Evolutionary conservation across 2,329 filamentous ascomycete species (phyloP).

Genomic region (Hymenoscyphus fraxineus): DNA sequence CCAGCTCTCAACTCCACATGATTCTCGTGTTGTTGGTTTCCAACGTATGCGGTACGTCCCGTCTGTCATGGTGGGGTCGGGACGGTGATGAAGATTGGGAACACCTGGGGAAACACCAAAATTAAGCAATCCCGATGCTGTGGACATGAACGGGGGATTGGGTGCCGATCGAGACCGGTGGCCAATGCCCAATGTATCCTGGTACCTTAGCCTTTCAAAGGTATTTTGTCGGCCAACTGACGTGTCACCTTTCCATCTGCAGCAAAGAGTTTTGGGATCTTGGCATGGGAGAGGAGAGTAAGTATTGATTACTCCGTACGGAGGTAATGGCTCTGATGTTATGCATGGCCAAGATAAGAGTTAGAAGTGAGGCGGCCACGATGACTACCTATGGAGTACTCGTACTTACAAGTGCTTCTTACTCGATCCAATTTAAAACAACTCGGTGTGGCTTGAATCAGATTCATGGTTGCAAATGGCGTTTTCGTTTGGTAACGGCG

Average conservation of each 20-base stretch:
- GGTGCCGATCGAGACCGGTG: neutral
- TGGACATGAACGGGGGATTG: neutral
- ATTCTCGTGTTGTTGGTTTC: constrained; percentile 2
- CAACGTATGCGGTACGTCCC: neutral
- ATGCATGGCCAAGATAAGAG: neutral
- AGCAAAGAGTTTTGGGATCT: neutral
- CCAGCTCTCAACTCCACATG: neutral
- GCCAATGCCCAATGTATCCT: neutral
- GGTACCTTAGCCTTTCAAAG: neutral
- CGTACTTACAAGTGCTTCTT: neutral
- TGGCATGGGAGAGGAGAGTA: neutral
- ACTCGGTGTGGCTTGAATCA: neutral
- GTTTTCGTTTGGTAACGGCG: too few relatives aligned
- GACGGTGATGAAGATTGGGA: neutral
- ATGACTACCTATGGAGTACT: neutral
- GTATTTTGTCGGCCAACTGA: neutral
- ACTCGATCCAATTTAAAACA: neutral
- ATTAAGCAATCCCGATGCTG: neutral
- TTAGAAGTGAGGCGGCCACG: neutral
- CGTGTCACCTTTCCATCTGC: neutral
- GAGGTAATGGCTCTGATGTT: neutral
- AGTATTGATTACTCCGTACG: too few relatives aligned
- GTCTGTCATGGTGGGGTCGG: neutral
- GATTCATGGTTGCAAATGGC: neutral
- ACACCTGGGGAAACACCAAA: neutral